These are phyloP conservation scores for Bimuria novae-zelandiae DNA, from an alignment of 2,329 filamentous ascomycete species.

Conservation along the genomic window DNA sequence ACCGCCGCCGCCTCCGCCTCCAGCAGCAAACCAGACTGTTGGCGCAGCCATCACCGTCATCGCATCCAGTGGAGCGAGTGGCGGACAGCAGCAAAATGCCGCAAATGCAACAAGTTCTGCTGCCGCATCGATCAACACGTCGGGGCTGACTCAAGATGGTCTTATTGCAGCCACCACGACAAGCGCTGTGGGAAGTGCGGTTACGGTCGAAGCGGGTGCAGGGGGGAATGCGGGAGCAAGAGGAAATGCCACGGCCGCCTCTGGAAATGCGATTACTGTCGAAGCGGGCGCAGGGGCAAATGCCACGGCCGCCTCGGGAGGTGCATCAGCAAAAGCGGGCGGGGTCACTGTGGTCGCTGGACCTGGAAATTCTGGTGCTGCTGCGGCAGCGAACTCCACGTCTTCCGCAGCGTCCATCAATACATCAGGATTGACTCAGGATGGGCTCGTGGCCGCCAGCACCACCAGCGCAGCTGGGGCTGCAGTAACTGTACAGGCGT, in stretches of 20 bases:
- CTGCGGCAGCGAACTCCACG: background rate
- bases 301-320: slow-evolving; percentile 8
- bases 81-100: background rate
- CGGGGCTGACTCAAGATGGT: slow-evolving; percentile 15
- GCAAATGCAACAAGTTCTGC: background rate
- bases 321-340: background rate
- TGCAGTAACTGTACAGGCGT: background rate
- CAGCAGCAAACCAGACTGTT: background rate
- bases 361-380: slow-evolving; percentile 4
- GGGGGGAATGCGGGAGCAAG: slow-evolving; percentile 14
- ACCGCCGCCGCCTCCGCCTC: too few species aligned
- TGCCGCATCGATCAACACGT: background rate
- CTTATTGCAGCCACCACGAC: slow-evolving; percentile 26
- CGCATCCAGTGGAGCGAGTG: background rate
- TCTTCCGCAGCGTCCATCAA: background rate
- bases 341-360: slow-evolving; percentile 15
- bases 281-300: background rate
- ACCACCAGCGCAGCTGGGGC: slow-evolving; percentile 22
- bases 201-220: slow-evolving; percentile 4
- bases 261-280: slow-evolving; percentile 1
- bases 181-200: slow-evolving; percentile 17
- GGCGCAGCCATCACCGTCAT: background rate
- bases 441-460: slow-evolving; percentile 26
- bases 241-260: slow-evolving; percentile 4
- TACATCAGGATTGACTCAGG: slow-evolving; percentile 7